Conservation (phyloP, 1,284 basidiomycete species). For the Microbotryum intermedium region DNA sequence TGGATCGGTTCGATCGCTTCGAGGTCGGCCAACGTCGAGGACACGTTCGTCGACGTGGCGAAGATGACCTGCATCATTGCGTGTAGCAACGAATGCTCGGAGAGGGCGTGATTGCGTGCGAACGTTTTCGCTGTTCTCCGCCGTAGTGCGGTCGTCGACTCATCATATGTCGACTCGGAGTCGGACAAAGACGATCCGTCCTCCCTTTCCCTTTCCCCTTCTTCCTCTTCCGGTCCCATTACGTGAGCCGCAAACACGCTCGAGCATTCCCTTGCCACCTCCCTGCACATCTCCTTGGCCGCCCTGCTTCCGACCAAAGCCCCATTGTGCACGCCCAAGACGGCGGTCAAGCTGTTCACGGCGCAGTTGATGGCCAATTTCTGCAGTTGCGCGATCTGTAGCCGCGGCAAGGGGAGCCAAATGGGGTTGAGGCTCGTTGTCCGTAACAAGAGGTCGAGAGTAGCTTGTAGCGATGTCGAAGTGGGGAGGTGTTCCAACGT, state of each 20-base stretch:
- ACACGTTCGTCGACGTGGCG: conserved; percentile 33
- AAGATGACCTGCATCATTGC: too few species aligned
- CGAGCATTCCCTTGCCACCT: conserved; percentile 32
- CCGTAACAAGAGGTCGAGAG: conserved; percentile 56
- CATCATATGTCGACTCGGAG: not conserved
- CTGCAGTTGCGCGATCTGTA: conserved; percentile 64
- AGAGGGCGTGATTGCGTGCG: too few species aligned
- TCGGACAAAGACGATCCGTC: too few species aligned
- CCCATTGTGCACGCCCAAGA: conserved; percentile 74
- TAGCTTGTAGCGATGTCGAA: conserved; percentile 53
- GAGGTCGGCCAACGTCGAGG: conserved; percentile 42
- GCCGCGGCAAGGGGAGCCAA: conserved; percentile 61
- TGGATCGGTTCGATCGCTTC: conserved; percentile 32
- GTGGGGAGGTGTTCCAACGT: conserved; percentile 53
- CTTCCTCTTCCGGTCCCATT: not conserved
- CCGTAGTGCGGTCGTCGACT: not conserved
- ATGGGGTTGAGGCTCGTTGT: conserved; percentile 52
- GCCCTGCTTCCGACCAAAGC: conserved; percentile 42
- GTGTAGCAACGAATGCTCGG: too few species aligned
- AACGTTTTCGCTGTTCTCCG: too few species aligned
- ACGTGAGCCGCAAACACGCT: conserved; percentile 32
- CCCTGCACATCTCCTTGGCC: conserved; percentile 25
- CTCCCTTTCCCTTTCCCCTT: too few species aligned
- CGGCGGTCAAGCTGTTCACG: conserved; percentile 79
- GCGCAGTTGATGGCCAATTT: conserved; percentile 79